Evolutionary conservation across 2,329 filamentous ascomycete genomes (phyloP), one percentile per base, ranked within the genome.

Genomic region (Cordyceps fumosorosea): DNA sequence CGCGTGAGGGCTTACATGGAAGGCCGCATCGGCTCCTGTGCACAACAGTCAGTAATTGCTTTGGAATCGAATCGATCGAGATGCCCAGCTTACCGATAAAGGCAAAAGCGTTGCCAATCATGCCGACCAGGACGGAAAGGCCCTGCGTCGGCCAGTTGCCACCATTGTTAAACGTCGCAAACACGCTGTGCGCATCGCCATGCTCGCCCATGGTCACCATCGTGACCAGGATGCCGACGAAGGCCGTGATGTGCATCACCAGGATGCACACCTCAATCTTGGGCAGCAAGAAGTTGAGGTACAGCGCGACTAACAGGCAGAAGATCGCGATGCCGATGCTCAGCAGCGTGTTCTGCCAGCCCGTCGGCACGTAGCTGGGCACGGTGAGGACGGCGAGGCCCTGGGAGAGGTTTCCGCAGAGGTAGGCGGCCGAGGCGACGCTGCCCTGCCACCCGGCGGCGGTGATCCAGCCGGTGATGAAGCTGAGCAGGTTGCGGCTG

Each of bases 401-500:
- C 20, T 55, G 55, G 6, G 58, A 7, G 3, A 59, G 18, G 32
- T 26, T 55, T 7, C 60, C 60, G 24, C 45, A 52, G 45, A 62
- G 44, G 18, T 56, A 62, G 14, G 53, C 32, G 32, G 60, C 50
- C 50, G 69, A 69, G 1, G 69, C 68, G 18, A 68, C 65, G 0
- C 66, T 67, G 7, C 66, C 69, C 26, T 70, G 68, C 69, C 69
- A 70, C 0, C 69, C 69, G n/a, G 66, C 67, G 20, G 70, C 32
- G 18, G 66, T 67, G 61, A 70, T 57, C 69, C 69, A 70, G 0
- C 68, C 68, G 0, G 68, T 69, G n/a, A 70, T 63, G 5, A 69
- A 70, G 16, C 69, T 71, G 7, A 70, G 64, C 45, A 68, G 83
- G 66, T 77, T 79, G 65, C 82, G 78, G 40, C 74, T 73, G 47